Evolutionary conservation across 345 rosid species (phyloP).

Genomic region (Bruguiera sexangula): DNA sequence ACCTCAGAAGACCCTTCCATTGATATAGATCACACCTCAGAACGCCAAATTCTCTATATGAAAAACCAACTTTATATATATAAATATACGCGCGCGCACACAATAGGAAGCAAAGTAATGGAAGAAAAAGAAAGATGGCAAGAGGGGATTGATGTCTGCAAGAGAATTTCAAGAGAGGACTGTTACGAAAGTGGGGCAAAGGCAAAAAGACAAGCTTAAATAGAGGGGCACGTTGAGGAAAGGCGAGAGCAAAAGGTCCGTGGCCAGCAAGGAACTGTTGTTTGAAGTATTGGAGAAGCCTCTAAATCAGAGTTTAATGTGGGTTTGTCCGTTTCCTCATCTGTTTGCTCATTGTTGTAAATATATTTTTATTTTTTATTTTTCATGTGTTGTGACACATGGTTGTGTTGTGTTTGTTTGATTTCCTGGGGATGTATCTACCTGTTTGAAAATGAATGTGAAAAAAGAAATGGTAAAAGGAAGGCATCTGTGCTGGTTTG

Average conservation of each 20-base stretch:
- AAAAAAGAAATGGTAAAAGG: constrained; percentile 22
- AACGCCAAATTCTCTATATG: background rate
- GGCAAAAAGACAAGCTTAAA: constrained; percentile 44
- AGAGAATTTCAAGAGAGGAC: constrained; percentile 33
- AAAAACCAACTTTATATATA: background rate
- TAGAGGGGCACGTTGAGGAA: constrained; percentile 40
- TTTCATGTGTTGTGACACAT: background rate
- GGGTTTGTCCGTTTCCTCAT: constrained; percentile 1
- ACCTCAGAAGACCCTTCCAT: constrained; percentile 61
- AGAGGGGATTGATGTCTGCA: background rate
- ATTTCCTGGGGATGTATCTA: constrained; percentile 28
- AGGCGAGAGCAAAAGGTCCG: constrained; percentile 46
- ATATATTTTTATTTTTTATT: background rate
- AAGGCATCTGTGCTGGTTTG: background rate
- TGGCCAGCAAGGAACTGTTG: constrained; percentile 58
- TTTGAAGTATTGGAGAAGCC: constrained; percentile 39
- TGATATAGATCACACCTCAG: background rate
- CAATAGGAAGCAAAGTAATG: background rate
- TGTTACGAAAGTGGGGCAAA: constrained; percentile 52
- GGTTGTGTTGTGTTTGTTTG: constrained; percentile 1
- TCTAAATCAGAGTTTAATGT: constrained; percentile 2
- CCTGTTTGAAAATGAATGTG: constrained; percentile 40
- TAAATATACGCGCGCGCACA: background rate
- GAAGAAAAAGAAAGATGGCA: constrained; percentile 9
- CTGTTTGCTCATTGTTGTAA: background rate